Evolutionary conservation across 768 basidiomycete species (phyloP).

Genomic region (Rhodotorula taiwanensis): DNA sequence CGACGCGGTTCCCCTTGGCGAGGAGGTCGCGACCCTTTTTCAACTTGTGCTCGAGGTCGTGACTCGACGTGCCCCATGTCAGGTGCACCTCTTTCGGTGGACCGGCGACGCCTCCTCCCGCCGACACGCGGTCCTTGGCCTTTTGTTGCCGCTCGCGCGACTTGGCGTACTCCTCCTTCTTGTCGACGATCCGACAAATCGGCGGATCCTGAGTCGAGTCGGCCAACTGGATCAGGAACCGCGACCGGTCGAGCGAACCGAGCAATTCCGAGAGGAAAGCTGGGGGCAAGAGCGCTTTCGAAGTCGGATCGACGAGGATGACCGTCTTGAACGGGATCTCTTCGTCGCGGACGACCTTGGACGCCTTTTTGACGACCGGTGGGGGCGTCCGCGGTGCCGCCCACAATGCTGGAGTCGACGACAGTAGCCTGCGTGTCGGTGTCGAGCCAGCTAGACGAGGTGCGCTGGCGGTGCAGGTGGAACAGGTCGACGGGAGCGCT

Average conservation of each 20-base stretch:
- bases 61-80: conserved; percentile 58
- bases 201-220: conserved; percentile 49
- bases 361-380: not conserved
- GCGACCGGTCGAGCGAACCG: conserved; percentile 47
- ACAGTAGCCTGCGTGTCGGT: too few relatives aligned
- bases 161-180: conserved; percentile 49
- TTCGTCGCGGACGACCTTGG: conserved; percentile 34
- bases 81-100: conserved; percentile 62
- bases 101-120: conserved; percentile 38
- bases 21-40: conserved; percentile 56
- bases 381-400: too few relatives aligned
- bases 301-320: conserved; percentile 52
- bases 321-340: conserved; percentile 51
- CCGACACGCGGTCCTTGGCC: conserved; percentile 42
- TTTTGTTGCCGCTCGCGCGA: conserved; percentile 47
- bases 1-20: conserved; percentile 56
- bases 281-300: conserved; percentile 47
- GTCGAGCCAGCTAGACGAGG: too few relatives aligned
- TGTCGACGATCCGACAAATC: conserved; percentile 57
- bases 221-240: conserved; percentile 56
- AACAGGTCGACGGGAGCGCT: too few relatives aligned
- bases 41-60: conserved; percentile 63
- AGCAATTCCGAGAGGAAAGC: conserved; percentile 51
- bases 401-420: not conserved
- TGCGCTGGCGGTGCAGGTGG: too few relatives aligned